Base-by-base conservation (phyloP, 768 basidiomycete species). In the Russula griseocarnosa region DNA sequence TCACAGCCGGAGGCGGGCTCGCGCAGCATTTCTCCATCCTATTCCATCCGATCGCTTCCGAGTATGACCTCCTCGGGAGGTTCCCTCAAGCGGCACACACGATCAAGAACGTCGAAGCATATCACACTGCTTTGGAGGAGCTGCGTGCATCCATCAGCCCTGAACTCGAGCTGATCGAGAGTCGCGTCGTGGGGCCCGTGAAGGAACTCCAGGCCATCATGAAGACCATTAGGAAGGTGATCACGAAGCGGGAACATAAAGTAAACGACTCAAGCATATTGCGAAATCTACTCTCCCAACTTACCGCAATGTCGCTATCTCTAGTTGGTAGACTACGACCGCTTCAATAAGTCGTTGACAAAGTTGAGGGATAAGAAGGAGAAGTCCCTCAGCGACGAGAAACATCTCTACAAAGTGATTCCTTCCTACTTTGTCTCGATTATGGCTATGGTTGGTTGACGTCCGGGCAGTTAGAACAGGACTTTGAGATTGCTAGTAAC, bases 321-420 rank as follows among this genome's bases (percentile, higher is more conserved):
- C 20, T 66, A 92, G 90, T 81, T 98, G 63, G 79, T 88, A 28
- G 97, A 99, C 76, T 99, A 87, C 69, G 97, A 99, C 78, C 88
- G 97, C 55, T 91, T 85, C 81, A 98, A 98, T 75, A 98, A 97
- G 71, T 92, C 93, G 22, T 77, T 98, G 68, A 94, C 88, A 62
- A 98, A 99, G 76, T 79, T 98, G 63, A 82, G 97, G 62, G 96
- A 99, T 74, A 99, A 99, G 84, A 96, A 98, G 77, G 96, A 99
- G 73, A 99, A 98, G 77, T 87, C 90, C 22, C 77, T 98, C 67
- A 92, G 79, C 69, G 96, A 98, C 70, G 96, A 98, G 81, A 97
- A 98, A 83, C 92, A 95, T 71, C 72, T 96, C 66, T 97, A 96
- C 84, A 97, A 96, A 82, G 93, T 90, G 62, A 26, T 22, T 16